Base-by-base conservation (phyloP, 305 asterid species). In the Striga hermonthica region DNA sequence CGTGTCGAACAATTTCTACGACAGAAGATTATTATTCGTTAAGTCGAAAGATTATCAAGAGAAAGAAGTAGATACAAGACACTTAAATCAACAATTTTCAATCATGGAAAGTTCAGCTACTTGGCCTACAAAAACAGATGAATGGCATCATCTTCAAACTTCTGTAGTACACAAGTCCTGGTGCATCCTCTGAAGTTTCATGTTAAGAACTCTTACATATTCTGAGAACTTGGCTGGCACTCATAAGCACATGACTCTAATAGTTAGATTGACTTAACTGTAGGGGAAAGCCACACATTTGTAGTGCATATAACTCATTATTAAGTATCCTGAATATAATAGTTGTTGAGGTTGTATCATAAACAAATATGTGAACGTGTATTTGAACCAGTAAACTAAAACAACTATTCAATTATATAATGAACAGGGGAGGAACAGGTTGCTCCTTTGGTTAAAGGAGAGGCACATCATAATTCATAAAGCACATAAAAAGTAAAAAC, bases 1-100 rank as follows among this genome's bases (percentile, higher is more conserved):
- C 1, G 99, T 93, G 73, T 93, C 97, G 47, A 75, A 90, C 70
- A 93, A 60, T 80, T 89, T 92, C 98, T 92, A 78, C 70, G 78
- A 45, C 49, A 49, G 47, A 57, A 53, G 34, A 52, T 0, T 9
- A 10, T 7, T 15, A 38, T 40, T 49, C 50, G 16, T 57, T 38
- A 66, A 48, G 36, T 64, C 48, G 67, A 47, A 47, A 63, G 64
- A 35, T 44, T 44, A 69, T 45, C 16, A 60, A 59, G n/a, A 59
- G 36, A 41, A 57, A 41, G 50, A 53, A 7, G 47, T 60, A 9
- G 41, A 12, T 39, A 14, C 12, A 4, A 31, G 31, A 10, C 41
- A 64, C 36, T 13, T 50, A 50, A 22, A 22, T 22, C 1, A 0
- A 22, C 2, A 22, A 22, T 22, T 22, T 22, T 22, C 31, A 22